Evolutionary conservation across 352 stramenopile species (phyloP), one percentile per base, ranked within the genome.

Genomic region (Aphanomyces euteiches): DNA sequence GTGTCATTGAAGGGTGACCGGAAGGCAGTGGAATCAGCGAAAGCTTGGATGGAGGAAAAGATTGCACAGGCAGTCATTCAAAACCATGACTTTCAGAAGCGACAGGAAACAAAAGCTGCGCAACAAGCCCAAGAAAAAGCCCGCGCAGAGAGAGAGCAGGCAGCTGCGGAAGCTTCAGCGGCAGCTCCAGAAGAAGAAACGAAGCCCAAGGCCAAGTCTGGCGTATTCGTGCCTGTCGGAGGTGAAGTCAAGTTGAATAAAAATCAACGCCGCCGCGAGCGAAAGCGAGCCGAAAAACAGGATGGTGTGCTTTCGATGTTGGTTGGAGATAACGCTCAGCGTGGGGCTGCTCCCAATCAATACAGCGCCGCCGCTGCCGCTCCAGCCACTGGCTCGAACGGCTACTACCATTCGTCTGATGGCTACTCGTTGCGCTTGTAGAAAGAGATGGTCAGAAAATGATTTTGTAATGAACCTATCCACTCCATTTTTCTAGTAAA

Each of bases 201-300:
- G 12, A 70, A 70, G 39, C 47, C 48, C 15, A 63, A 38, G 40
- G 12, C 43, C 10, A 50, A 69, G 36, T 12, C 54, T 17, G 54
- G 54, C 0, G 54, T 40, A 12, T 61, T 40, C 21, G 64, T 70
- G 39, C 64, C 64, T 7, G 47, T 70, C 4, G 64, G 64, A 15
- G 64, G 43, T 15, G 67, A 77, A 19, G 53, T 69, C 17, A 90
- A 90, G 61, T 74, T 93, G 34, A 88, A 78, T 50, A 93, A 93
- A 78, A 93, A 91, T 74, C 82, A 90, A 76, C 83, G 85, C 45
- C 85, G 84, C 6, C 85, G 85, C 17, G 79, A 90, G 79, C 83
- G 85, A 67, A 90, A 90, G 71, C 85, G 85, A 36, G 83, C 83
- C 17, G 83, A 93, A 69, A 90, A 90, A 37, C 83, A 93, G 67